Evolutionary conservation across 305 asterid species (phyloP).

Genomic region (Fraxinus greggii): DNA sequence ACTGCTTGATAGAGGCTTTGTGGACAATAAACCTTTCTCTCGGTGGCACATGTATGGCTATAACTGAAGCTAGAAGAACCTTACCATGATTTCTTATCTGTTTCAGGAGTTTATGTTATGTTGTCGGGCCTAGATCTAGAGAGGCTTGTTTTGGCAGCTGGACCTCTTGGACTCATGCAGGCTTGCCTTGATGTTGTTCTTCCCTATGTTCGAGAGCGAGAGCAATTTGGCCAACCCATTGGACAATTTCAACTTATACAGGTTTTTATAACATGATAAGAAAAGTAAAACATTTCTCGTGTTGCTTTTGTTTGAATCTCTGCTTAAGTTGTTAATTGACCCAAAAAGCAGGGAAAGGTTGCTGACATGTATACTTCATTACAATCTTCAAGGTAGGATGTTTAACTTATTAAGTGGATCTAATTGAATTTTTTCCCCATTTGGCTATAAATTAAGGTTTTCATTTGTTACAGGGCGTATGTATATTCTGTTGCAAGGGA

Average conservation of each 20-base stretch:
- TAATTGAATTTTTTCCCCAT: not conserved
- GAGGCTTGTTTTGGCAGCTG: conserved; percentile 93
- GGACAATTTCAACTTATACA: conserved; percentile 92
- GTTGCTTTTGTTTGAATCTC: not conserved
- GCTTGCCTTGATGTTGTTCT: conserved; percentile 91
- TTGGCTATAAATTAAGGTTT: conserved; percentile 4
- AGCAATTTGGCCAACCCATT: conserved; percentile 89
- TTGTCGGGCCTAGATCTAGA: conserved; percentile 97
- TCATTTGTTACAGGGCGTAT: conserved; percentile 57
- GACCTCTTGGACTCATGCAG: conserved; percentile 97
- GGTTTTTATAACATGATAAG: conserved; percentile 38
- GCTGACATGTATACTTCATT: conserved; percentile 94
- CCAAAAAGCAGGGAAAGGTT: conserved; percentile 72
- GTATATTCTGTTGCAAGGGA: conserved; percentile 95
- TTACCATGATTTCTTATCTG: conserved; percentile 28
- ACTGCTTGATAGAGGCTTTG: not conserved
- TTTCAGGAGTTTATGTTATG: conserved; percentile 94
- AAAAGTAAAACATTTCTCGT: not conserved
- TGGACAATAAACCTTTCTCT: not conserved
- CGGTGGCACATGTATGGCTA: not conserved
- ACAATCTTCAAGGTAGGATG: conserved; percentile 80
- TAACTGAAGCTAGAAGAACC: conserved; percentile 2
- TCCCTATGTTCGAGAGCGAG: conserved; percentile 83
- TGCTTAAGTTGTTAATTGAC: conserved; percentile 20
- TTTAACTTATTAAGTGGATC: conserved; percentile 4